Evolutionary conservation across 2,329 filamentous ascomycete species (phyloP).

Genomic region (Cladosporium sp.): DNA sequence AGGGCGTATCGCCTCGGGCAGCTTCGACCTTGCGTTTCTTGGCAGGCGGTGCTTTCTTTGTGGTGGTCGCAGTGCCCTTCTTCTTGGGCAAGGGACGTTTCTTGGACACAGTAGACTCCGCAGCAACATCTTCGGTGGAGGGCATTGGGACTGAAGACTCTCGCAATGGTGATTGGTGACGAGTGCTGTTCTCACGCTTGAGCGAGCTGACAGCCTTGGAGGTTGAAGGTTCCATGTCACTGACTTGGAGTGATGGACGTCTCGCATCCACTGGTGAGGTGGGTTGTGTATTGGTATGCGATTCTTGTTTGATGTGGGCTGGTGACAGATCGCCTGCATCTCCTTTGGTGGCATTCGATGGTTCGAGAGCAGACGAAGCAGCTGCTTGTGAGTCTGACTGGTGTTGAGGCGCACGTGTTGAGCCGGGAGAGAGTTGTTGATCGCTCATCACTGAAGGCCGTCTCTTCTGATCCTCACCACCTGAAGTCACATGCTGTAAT

Average conservation of each 20-base stretch:
- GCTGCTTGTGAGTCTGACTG: slow-evolving; percentile 17
- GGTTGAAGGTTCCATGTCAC: slow-evolving; percentile 35
- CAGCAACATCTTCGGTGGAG: slow-evolving; percentile 31
- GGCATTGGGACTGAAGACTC: slow-evolving; percentile 39
- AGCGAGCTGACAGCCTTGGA: slow-evolving; percentile 41
- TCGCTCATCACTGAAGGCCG: slow-evolving; percentile 29
- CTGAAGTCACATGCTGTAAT: slow-evolving; percentile 31
- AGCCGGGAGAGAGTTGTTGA: slow-evolving; percentile 21
- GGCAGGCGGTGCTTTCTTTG: slow-evolving; percentile 40
- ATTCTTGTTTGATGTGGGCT: slow-evolving; percentile 39
- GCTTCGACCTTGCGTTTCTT: slow-evolving; percentile 44
- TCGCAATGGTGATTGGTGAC: slow-evolving; percentile 33
- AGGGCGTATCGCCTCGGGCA: slow-evolving; percentile 38
- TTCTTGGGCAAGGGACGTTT: slow-evolving; percentile 46
- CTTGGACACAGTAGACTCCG: slow-evolving; percentile 33
- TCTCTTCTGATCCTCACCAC: slow-evolving; percentile 15
- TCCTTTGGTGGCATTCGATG: slow-evolving; percentile 12
- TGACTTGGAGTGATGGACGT: slow-evolving; percentile 21
- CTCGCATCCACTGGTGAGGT: slow-evolving; percentile 27
- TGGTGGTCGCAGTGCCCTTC: slow-evolving; percentile 43
- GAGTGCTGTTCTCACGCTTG: slow-evolving; percentile 43
- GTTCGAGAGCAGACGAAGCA: slow-evolving; percentile 17
- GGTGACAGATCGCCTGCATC: slow-evolving; percentile 26
- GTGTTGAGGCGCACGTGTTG: slow-evolving; percentile 9
- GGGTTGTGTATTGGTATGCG: slow-evolving; percentile 34